Evolutionary conservation across 805 yeast genomes (phyloP), one percentile per base, ranked within the genome.

Genomic region (Ogataea henricii): DNA sequence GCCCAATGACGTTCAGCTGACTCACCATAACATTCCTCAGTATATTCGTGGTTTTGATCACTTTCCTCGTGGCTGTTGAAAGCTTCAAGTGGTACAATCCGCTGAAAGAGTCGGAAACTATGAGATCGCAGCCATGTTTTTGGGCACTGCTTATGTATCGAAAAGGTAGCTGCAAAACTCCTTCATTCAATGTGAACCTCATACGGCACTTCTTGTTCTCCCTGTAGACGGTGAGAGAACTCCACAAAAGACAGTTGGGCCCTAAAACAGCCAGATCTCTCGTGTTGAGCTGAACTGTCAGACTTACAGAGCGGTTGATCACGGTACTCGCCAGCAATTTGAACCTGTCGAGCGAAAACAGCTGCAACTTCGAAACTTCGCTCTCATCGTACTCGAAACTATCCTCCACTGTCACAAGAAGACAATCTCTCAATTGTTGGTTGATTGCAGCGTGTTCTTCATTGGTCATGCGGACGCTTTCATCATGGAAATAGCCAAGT

Each of bases 51-150:
- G 26, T 36, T 13, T 34, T 23, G 2, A 34, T 10, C 4, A 49
- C 12, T 21, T 40, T 33, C 17, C 49, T 39, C 6, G 35, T 35
- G n/a, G 20, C 23, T 1, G 4, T 47, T n/a, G 32, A 46, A 8
- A 54, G 16, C 13, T 39, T 48, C 1, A 49, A 16, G n/a, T 35
- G 16, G 23, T 48, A 49, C 7, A 58, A 6, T 1, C 64, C 63
- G 8, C 27, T 29, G 30, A 53, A 57, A 3, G 60, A 38, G 45
- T 58, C 61, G 2, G 52, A 52, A 2, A 55, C 39, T 5, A 59
- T 16, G 6, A 40, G 26, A 10, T 18, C 45, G 12, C 32, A 21
- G n/a, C 26, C 30, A 6, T 10, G 13, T 32, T 41, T 41, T 10
- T 20, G 22, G 3, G 32, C 45, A 14, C 23, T 14, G 30, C 26